Conservation (phyloP, 2,329 filamentous ascomycete species). For the Whalleya microplaca region DNA sequence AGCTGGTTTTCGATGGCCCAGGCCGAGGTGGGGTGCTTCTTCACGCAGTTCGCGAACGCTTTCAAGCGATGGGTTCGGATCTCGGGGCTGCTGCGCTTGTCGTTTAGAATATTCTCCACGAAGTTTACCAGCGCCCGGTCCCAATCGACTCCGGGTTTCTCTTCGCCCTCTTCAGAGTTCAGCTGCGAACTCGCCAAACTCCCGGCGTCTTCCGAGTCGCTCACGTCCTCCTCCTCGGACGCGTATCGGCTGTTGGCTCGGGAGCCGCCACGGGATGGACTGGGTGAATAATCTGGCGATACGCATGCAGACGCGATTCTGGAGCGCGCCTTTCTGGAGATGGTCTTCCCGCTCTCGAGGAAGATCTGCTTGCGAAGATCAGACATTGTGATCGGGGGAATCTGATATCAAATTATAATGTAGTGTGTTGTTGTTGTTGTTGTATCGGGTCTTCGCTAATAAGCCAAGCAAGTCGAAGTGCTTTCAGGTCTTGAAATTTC, state of each 20-base stretch:
- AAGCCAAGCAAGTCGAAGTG: background rate
- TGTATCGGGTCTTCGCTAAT: background rate
- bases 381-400: conserved; percentile 51
- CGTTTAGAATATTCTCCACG: conserved; percentile 71
- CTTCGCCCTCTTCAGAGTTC: conserved; percentile 70
- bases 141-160: conserved; percentile 61
- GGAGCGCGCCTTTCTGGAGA: conserved; percentile 68
- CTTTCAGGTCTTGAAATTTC: conserved; percentile 34
- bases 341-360: conserved; percentile 71
- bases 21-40: conserved; percentile 65
- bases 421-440: background rate
- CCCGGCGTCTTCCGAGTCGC: conserved; percentile 57
- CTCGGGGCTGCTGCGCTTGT: conserved; percentile 77
- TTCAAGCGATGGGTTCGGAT: conserved; percentile 68
- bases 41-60: conserved; percentile 67
- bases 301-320: conserved; percentile 58
- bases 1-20: conserved; percentile 63
- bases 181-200: conserved; percentile 51
- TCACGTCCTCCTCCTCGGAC: conserved; percentile 65
- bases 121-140: conserved; percentile 61
- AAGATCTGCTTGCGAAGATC: conserved; percentile 71
- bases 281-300: conserved; percentile 62
- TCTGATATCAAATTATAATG: background rate
- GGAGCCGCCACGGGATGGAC: conserved; percentile 62
- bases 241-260: conserved; percentile 63